These are phyloP conservation scores for Saccharomycopsis guyanensis DNA, from an alignment of 805 yeast genomes.

Conservation along the genomic window DNA sequence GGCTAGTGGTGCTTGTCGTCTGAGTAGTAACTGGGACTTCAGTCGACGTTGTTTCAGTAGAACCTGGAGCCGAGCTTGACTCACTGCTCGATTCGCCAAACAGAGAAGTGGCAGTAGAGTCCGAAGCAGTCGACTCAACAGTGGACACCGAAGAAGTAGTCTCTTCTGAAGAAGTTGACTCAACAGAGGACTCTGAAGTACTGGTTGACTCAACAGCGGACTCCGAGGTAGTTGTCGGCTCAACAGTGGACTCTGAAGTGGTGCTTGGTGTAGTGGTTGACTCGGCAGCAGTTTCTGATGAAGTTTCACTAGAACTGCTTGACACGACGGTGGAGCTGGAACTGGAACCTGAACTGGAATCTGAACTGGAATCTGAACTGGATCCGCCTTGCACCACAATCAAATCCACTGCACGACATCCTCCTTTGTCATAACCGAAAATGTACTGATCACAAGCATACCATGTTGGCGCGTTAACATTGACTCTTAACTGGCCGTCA, in stretches of 20 bases:
- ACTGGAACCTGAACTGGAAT: too few species aligned
- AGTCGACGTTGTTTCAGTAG: too few species aligned
- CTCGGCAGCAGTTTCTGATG: background rate
- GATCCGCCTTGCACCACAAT: background rate
- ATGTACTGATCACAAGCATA: background rate
- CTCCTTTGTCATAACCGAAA: background rate
- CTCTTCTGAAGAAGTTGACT: too few species aligned
- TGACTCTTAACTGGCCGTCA: background rate
- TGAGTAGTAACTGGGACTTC: background rate
- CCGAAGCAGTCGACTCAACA: too few species aligned
- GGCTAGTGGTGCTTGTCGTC: background rate
- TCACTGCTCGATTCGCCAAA: too few species aligned
- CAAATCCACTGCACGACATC: background rate
- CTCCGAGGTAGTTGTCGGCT: background rate
- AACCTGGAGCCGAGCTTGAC: too few species aligned
- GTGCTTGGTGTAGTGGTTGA: background rate
- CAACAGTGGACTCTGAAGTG: background rate
- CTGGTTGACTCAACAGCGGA: background rate
- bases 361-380: too few species aligned
- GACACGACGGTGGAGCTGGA: too few species aligned
- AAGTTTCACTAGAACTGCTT: too few species aligned
- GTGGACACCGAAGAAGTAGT: too few species aligned
- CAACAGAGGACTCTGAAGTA: background rate
- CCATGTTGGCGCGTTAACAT: background rate
- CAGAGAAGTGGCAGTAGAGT: too few species aligned